A percentile compares a stretch with the other conserved stretches of the same genome.
These are phyloP conservation scores for Kluyveromyces siamensis DNA, from an alignment of 805 yeast species.

Conservation along the genomic window DNA sequence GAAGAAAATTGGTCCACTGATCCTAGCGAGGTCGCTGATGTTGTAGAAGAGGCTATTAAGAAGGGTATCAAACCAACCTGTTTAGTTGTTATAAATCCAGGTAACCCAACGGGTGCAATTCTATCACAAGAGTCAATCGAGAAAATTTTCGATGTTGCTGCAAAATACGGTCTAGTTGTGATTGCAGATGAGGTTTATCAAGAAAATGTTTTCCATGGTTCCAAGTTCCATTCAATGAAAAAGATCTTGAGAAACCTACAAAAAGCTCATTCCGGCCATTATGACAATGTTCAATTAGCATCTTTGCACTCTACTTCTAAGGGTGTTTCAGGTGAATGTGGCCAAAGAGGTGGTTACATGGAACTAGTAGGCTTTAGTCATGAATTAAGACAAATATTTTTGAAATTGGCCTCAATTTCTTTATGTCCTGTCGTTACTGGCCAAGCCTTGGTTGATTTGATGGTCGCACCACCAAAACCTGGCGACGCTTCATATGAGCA, in stretches of 20 bases:
- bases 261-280: slow-evolving; percentile 43
- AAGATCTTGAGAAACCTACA: slow-evolving; percentile 64
- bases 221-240: slow-evolving; percentile 72
- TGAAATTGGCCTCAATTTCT: slow-evolving; percentile 83
- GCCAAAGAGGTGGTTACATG: slow-evolving; percentile 99
- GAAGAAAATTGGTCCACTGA: slow-evolving; percentile 75
- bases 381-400: slow-evolving; percentile 60
- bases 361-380: slow-evolving; percentile 75
- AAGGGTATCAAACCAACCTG: slow-evolving; percentile 61
- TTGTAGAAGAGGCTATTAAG: slow-evolving; percentile 39
- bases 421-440: slow-evolving; percentile 94
- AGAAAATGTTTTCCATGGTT: slow-evolving; percentile 74
- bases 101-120: slow-evolving; percentile 95
- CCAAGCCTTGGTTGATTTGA: slow-evolving; percentile 84
- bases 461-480: slow-evolving; percentile 81
- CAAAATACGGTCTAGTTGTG: slow-evolving; percentile 72
- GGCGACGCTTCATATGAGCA: slow-evolving; percentile 69
- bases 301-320: slow-evolving; percentile 96
- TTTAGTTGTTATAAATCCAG: slow-evolving; percentile 92
- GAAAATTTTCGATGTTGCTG: slow-evolving; percentile 69
- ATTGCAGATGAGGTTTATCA: slow-evolving; percentile 98
- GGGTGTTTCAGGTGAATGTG: slow-evolving; percentile 98
- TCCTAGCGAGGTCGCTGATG: slow-evolving; percentile 49
- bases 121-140: slow-evolving; percentile 56
- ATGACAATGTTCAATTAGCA: slow-evolving; percentile 73